A percentile compares a stretch with the other conserved stretches of the same genome.
These are phyloP conservation scores for Backusella liffmaniae DNA, from an alignment of 192 early-diverging fungal species.

Conservation along the genomic window DNA sequence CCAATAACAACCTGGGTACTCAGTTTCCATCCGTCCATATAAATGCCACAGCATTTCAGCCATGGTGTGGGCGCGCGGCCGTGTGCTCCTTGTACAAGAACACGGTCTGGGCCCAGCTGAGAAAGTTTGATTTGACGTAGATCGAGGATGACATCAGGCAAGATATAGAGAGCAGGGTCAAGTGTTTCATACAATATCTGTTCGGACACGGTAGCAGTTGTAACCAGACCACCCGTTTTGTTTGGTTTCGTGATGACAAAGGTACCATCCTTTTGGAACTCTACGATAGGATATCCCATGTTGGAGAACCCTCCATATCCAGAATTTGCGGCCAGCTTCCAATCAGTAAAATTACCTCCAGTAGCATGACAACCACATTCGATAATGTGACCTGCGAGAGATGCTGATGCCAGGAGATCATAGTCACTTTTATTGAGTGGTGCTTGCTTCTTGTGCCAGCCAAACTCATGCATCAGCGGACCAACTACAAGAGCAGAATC, in stretches of 20 bases:
- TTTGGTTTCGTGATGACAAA: constrained; percentile 63
- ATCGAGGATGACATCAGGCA: constrained; percentile 67
- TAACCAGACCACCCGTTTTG: constrained; percentile 62
- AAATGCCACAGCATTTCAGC: constrained; percentile 63
- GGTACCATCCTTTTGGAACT: constrained; percentile 50
- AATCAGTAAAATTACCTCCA: constrained; percentile 71
- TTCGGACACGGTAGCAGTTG: constrained; percentile 54
- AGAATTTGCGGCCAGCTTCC: constrained; percentile 53
- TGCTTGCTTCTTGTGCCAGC: constrained; percentile 40
- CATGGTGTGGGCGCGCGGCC: constrained; percentile 55
- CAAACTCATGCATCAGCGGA: constrained; percentile 61
- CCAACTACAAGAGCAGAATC: constrained; percentile 64
- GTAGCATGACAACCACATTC: constrained; percentile 71
- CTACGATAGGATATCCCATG: constrained; percentile 71
- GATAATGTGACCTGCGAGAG: constrained; percentile 66
- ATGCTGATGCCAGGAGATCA: constrained; percentile 59
- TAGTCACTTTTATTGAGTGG: constrained; percentile 32
- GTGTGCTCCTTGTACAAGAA: constrained; percentile 57
- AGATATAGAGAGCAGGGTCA: constrained; percentile 60
- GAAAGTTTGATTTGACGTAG: constrained; percentile 53
- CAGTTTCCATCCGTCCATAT: constrained; percentile 57
- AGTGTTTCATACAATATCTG: constrained; percentile 66
- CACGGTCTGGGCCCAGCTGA: constrained; percentile 54
- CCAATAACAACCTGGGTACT: constrained; percentile 57
- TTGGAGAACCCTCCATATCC: constrained; percentile 55